A percentile compares a stretch with the other conserved stretches of the same genome.
Conservation (phyloP, 164 flowering plant species). For the Malania oleifera region DNA sequence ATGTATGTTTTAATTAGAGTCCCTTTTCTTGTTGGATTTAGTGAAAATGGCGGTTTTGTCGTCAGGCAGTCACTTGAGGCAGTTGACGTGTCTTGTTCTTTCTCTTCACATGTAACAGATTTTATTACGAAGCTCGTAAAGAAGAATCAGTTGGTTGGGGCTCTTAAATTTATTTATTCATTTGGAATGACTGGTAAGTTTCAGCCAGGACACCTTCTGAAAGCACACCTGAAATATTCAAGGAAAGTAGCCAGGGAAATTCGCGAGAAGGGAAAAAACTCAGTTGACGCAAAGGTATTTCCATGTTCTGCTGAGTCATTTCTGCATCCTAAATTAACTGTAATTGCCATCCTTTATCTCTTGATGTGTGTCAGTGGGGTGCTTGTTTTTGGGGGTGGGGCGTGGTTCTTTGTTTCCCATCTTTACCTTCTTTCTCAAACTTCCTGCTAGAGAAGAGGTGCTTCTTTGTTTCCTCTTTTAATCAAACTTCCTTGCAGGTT, state of each 20-base stretch:
- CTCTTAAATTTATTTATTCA: slow-evolving; percentile 10
- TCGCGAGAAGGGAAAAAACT: neutral
- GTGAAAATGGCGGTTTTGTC: too few species aligned
- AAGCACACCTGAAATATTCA: neutral
- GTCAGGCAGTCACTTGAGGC: neutral
- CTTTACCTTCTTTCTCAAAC: too few species aligned
- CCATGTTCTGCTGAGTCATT: neutral
- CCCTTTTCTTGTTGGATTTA: too few species aligned
- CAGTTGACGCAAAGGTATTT: slow-evolving; percentile 6
- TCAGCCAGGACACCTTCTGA: slow-evolving; percentile 8
- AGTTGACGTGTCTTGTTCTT: neutral
- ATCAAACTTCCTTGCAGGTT: neutral
- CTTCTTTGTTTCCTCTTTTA: too few species aligned
- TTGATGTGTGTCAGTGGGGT: too few species aligned
- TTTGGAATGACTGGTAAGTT: slow-evolving; percentile 10
- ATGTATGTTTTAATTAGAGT: too few species aligned
- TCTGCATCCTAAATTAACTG: too few species aligned
- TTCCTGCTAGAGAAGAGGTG: too few species aligned
- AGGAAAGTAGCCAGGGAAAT: neutral
- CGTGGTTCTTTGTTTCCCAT: too few species aligned
- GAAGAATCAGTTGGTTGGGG: slow-evolving; percentile 4
- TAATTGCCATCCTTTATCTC: too few species aligned
- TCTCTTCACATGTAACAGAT: slow-evolving; percentile 7
- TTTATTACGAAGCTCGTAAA: slow-evolving; percentile 10
- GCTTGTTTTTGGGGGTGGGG: too few species aligned